These are phyloP conservation scores for Aphanomyces astaci DNA, from an alignment of 352 stramenopile genomes.

Conservation along the genomic window DNA sequence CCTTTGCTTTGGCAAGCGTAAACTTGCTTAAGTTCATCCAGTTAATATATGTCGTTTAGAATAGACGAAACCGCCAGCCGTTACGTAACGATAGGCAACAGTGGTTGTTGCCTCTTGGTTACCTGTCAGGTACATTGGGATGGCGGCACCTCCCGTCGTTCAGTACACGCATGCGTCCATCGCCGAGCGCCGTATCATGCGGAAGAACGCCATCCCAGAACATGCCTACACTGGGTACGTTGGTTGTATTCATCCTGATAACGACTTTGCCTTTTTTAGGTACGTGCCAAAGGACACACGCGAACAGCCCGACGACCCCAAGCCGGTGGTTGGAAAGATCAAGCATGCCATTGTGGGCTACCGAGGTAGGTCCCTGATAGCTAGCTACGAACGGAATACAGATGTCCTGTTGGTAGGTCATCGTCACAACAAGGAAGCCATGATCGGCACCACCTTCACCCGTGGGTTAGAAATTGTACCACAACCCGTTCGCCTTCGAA, in stretches of 20 bases:
- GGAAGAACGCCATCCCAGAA: conserved; percentile 55
- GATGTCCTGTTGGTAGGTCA: conserved; percentile 61
- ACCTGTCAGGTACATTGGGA: background rate
- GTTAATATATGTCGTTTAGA: background rate
- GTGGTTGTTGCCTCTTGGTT: background rate
- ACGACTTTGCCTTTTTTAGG: conserved; percentile 19
- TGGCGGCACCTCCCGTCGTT: background rate
- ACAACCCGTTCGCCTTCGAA: conserved; percentile 5
- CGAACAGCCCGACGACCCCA: background rate
- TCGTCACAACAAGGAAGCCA: conserved; percentile 45
- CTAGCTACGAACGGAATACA: conserved; percentile 25
- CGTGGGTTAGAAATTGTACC: conserved; percentile 37
- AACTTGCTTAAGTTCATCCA: background rate
- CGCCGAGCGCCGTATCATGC: conserved; percentile 52
- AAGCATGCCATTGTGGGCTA: conserved; percentile 28
- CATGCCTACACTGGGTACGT: conserved; percentile 59
- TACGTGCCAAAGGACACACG: conserved; percentile 20
- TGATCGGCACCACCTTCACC: conserved; percentile 63
- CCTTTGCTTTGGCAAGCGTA: conserved; percentile 9
- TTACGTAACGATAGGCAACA: too few species aligned
- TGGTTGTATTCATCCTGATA: background rate
- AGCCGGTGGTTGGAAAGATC: conserved; percentile 19
- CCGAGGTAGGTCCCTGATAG: conserved; percentile 28
- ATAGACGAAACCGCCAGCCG: background rate
- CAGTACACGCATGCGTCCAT: conserved; percentile 34